A percentile compares a stretch with the other conserved stretches of the same genome.
Evolutionary conservation across 2,329 filamentous ascomycete species (phyloP).

Genomic region (Aspergillus costaricaensis): DNA sequence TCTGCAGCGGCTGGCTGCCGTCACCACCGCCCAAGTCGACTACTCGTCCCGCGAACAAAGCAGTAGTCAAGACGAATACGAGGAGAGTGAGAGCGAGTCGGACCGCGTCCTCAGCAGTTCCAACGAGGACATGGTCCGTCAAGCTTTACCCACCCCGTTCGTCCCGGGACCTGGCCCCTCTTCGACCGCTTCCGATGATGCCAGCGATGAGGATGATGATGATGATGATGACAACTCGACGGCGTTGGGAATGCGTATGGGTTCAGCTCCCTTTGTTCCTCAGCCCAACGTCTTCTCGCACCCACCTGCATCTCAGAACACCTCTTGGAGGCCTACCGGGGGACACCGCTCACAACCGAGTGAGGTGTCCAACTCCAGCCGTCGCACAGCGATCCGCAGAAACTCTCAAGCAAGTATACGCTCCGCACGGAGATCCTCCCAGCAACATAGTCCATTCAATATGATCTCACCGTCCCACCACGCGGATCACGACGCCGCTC

Average conservation of each 20-base stretch:
- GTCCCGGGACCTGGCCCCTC: constrained; percentile 26
- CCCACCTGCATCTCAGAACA: constrained; percentile 62
- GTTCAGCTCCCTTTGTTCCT: constrained; percentile 67
- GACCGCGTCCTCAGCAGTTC: constrained; percentile 69
- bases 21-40: constrained; percentile 43
- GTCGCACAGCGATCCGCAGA: constrained; percentile 36
- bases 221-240: constrained; percentile 82
- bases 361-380: constrained; percentile 43
- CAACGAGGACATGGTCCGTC: constrained; percentile 57
- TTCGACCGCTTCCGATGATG: constrained; percentile 32
- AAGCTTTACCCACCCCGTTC: constrained; percentile 24
- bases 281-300: constrained; percentile 93
- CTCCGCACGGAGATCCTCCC: constrained; percentile 36
- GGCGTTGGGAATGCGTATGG: constrained; percentile 68
- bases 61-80: constrained; percentile 92
- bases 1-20: constrained; percentile 36
- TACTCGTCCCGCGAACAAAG: constrained; percentile 48
- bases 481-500: constrained; percentile 87
- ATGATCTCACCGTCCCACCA: constrained; percentile 74
- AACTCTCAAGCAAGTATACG: constrained; percentile 41
- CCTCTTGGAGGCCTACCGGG: constrained; percentile 43
- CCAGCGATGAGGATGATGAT: constrained; percentile 68
- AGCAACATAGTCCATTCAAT: constrained; percentile 61
- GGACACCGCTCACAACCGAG: constrained; percentile 53
- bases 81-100: constrained; percentile 88